Evolutionary conservation across 2,329 filamentous ascomycete species (phyloP).

Genomic region (Fusarium sp.): DNA sequence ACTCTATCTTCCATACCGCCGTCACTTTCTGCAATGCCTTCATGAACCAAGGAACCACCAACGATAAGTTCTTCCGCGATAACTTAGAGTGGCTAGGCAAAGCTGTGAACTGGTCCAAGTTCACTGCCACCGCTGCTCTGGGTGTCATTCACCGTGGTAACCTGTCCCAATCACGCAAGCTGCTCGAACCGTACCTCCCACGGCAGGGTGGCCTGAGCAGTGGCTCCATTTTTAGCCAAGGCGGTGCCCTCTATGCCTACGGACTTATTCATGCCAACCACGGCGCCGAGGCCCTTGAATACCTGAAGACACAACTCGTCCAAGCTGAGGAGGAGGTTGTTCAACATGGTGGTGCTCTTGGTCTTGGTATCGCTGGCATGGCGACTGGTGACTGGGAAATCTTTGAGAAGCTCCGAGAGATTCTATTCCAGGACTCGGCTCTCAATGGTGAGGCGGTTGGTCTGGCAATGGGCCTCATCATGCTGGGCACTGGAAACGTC

Average conservation of each 20-base stretch:
- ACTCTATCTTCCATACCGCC: constrained; percentile 98
- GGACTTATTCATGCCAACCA: constrained; percentile 98
- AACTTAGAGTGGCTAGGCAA: constrained; percentile 98
- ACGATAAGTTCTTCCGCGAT: constrained; percentile 98
- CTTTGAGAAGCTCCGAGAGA: constrained; percentile 88
- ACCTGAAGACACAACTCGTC: constrained; percentile 78
- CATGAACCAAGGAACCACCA: constrained; percentile 98
- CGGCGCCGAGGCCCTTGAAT: constrained; percentile 86
- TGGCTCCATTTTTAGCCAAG: constrained; percentile 94
- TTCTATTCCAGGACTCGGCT: constrained; percentile 92
- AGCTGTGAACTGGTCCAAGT: constrained; percentile 99
- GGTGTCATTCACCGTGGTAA: constrained; percentile 98
- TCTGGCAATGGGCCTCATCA: constrained; percentile 95
- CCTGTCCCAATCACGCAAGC: constrained; percentile 88
- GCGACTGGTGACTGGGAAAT: constrained; percentile 90
- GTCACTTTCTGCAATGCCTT: constrained; percentile 98
- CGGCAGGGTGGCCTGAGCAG: constrained; percentile 75
- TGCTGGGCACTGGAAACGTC: constrained; percentile 97
- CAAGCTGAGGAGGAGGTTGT: constrained; percentile 89
- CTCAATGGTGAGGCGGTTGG: constrained; percentile 97
- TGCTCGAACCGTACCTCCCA: constrained; percentile 93
- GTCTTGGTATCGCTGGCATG: constrained; percentile 97
- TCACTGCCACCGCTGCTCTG: constrained; percentile 93
- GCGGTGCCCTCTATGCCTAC: constrained; percentile 93
- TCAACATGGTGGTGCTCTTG: constrained; percentile 94